A percentile compares a stretch with the other conserved stretches of the same genome.
Conservation (phyloP, 495 filamentous ascomycete genomes). For the Penicillium flavigenum region DNA sequence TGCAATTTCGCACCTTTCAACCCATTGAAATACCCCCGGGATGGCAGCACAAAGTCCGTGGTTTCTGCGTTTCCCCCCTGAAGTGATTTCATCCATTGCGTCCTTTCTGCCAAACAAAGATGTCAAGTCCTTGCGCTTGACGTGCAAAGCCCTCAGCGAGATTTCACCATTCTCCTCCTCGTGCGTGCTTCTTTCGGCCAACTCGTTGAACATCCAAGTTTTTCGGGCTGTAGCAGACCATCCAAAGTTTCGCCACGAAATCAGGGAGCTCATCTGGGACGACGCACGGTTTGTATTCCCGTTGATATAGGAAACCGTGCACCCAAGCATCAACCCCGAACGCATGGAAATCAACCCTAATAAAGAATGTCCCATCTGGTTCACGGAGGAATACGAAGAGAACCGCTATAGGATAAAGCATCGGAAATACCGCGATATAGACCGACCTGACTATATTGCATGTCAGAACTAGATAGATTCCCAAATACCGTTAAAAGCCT, state of each 20-base stretch:
- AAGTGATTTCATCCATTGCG: conserved; percentile 4
- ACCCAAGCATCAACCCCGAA: background rate
- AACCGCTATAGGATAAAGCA: too few species aligned
- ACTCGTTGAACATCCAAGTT: conserved; percentile 7
- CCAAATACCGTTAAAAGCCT: too few species aligned
- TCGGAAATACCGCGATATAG: too few species aligned
- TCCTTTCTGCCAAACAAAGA: conserved; percentile 8
- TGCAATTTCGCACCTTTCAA: too few species aligned
- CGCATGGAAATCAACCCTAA: too few species aligned
- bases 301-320: background rate
- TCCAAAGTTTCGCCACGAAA: conserved; percentile 4
- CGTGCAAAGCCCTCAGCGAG: conserved; percentile 6
- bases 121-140: conserved; percentile 9
- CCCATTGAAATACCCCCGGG: background rate
- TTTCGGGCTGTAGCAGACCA: conserved; percentile 11
- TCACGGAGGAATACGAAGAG: too few species aligned
- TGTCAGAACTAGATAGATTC: too few species aligned
- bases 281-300: conserved; percentile 4
- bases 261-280: conserved; percentile 12
- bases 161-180: conserved; percentile 4
- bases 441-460: too few species aligned
- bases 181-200: conserved; percentile 10
- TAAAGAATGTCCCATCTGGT: too few species aligned
- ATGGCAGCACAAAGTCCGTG: too few species aligned
- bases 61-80: background rate